Evolutionary conservation across 2,329 filamentous ascomycete genomes (phyloP).

Genomic region (Lecanosticta acicola): DNA sequence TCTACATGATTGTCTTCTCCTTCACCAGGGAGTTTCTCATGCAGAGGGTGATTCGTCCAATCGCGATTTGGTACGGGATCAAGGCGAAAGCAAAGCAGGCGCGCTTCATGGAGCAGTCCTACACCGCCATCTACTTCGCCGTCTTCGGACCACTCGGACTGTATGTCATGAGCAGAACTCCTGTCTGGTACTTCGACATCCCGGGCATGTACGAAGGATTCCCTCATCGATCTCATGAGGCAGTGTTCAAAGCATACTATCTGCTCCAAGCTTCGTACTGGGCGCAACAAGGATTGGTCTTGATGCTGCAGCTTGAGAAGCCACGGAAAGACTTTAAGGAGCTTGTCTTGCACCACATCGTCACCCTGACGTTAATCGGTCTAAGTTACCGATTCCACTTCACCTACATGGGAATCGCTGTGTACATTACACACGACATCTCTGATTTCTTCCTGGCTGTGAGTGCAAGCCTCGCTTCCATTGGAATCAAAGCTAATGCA

Average conservation of each 20-base stretch:
- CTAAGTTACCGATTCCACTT: conserved; percentile 95
- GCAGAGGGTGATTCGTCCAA: conserved; percentile 77
- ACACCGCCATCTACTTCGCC: conserved; percentile 86
- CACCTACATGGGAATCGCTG: conserved; percentile 85
- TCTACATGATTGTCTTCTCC: conserved; percentile 83
- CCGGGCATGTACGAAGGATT: conserved; percentile 83
- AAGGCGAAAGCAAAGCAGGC: conserved; percentile 69
- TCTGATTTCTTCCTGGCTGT: conserved; percentile 93
- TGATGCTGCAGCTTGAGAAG: conserved; percentile 83
- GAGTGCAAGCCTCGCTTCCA: conserved; percentile 35
- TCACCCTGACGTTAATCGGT: conserved; percentile 76
- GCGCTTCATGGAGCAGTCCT: conserved; percentile 93
- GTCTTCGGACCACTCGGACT: conserved; percentile 76
- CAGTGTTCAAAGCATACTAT: conserved; percentile 89
- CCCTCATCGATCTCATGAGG: conserved; percentile 76
- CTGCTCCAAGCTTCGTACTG: conserved; percentile 92
- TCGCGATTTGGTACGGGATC: conserved; percentile 66
- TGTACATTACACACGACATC: conserved; percentile 92
- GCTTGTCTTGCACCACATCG: conserved; percentile 83
- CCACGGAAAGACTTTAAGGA: conserved; percentile 93
- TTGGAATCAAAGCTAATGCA: not conserved
- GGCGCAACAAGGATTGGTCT: conserved; percentile 87
- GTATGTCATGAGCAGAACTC: conserved; percentile 85
- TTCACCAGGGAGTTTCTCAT: conserved; percentile 96
- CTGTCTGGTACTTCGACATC: conserved; percentile 95